A percentile compares a stretch with the other conserved stretches of the same genome.
Evolutionary conservation across 805 yeast species (phyloP).

Genomic region (Sugiyamaella americana): DNA sequence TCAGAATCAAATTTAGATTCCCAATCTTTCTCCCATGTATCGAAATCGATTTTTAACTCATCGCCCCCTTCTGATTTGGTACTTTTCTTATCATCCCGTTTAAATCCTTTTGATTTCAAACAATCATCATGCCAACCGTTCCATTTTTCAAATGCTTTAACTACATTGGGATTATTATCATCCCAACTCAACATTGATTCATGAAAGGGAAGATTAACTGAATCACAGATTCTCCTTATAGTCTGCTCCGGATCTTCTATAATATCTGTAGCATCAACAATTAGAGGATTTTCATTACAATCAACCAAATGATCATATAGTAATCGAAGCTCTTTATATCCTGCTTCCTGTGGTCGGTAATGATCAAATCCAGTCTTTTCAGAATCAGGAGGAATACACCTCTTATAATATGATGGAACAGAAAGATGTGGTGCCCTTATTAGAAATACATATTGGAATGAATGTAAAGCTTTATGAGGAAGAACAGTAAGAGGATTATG

Average conservation of each 20-base stretch:
- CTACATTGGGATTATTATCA: conserved; percentile 15
- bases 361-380: conserved; percentile 24
- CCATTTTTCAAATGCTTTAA: conserved; percentile 23
- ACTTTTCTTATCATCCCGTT: not conserved
- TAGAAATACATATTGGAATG: conserved; percentile 20
- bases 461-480: conserved; percentile 16
- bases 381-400: conserved; percentile 24
- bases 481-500: conserved; percentile 20
- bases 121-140: conserved; percentile 25
- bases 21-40: conserved; percentile 22
- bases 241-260: conserved; percentile 18
- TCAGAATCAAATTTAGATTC: conserved; percentile 12
- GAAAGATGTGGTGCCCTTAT: conserved; percentile 25
- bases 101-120: conserved; percentile 20
- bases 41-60: conserved; percentile 19
- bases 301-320: conserved; percentile 20
- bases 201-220: conserved; percentile 17
- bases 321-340: conserved; percentile 21
- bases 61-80: not conserved
- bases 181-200: conserved; percentile 23
- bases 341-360: conserved; percentile 22
- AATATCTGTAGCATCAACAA: conserved; percentile 22
- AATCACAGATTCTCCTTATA: conserved; percentile 17
- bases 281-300: conserved; percentile 12
- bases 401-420: conserved; percentile 23